Evolutionary conservation across 352 stramenopile genomes (phyloP), one percentile per base, ranked within the genome.

Genomic region (Phytophthora colocasiae): DNA sequence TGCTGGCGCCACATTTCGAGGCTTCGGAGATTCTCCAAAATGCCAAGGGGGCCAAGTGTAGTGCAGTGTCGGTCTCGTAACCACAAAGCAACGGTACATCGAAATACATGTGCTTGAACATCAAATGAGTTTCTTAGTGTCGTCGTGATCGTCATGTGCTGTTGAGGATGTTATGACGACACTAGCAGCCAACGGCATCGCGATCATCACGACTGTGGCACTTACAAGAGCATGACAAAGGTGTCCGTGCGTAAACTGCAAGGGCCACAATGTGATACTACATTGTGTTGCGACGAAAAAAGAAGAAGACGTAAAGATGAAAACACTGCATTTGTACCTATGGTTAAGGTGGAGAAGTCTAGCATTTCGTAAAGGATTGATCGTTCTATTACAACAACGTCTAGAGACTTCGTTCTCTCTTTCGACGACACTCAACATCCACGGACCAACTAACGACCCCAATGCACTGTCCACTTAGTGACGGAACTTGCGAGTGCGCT

Each of bases 371-470:
- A 46, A 62, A 47, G 19, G 19, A 54, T 66, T 41, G 26, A 27
- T 63, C 47, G 44, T 62, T 53, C 34, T 54, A 69, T 58, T 69
- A 69, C 61, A 48, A 63, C 60, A 68, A 57, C 31, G 58, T 48
- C 43, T 58, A 62, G 45, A 63, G 27, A 63, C 41, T 69, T 58
- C 46, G 27, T 48, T 52, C 27, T 71, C 43, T 71, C 40, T 58
- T 34, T 71, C 2, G 22, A 71, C 43, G 36, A 58, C 57, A 63
- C 48, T 34, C 49, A 66, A 66, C 63, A 66, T 50, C 19, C 36
- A 71, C 19, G 24, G 19, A 50, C 47, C 62, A 31, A 34, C 36
- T 26, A 36, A 11, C 38, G 32, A 58, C 14, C 34, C 59, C 5
- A 50, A 45, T 49, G 36, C 9, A 49, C 0, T 39, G 22, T 27